Percentiles rank a stretch among this genome's conserved stretches.
Evolutionary conservation across 371 early-diverging fungal species (phyloP).

Genomic region (Mucor ambiguus): DNA sequence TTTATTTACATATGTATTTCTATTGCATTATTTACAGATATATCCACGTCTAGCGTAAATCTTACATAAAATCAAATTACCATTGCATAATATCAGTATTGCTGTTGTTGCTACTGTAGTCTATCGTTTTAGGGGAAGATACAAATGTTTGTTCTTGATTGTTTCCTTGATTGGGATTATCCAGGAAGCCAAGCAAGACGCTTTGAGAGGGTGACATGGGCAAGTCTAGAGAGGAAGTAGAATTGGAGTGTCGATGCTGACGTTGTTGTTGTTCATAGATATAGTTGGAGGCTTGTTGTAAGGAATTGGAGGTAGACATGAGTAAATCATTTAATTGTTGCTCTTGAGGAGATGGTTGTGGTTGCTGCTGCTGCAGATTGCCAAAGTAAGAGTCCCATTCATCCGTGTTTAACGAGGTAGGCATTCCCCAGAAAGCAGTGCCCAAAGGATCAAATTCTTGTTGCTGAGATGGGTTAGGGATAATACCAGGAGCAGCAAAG

Average conservation of each 20-base stretch:
- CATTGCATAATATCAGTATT: constrained; percentile 5
- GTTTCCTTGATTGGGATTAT: not conserved
- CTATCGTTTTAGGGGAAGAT: constrained; percentile 6
- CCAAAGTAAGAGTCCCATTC: constrained; percentile 35
- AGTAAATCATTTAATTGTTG: not conserved
- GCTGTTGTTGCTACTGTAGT: not conserved
- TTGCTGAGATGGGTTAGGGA: constrained; percentile 15
- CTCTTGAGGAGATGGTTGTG: not conserved
- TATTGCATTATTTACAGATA: too few relatives aligned
- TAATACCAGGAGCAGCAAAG: constrained; percentile 43
- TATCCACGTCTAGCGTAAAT: too few relatives aligned
- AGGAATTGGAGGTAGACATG: not conserved
- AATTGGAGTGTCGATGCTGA: not conserved
- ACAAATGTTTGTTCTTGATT: not conserved
- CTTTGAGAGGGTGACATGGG: constrained; percentile 26
- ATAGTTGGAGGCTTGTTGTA: not conserved
- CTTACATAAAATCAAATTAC: not conserved
- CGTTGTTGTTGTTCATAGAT: constrained; percentile 2
- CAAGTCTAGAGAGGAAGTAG: constrained; percentile 10
- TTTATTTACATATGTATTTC: too few relatives aligned
- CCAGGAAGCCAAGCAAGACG: constrained; percentile 12
- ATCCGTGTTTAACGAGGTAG: constrained; percentile 30
- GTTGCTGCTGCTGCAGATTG: not conserved
- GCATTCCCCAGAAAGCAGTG: constrained; percentile 35
- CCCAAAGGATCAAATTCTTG: constrained; percentile 27